phyloP scores from a whole-genome alignment of 495 filamentous ascomycete species.

The Lasiosphaeriaceae sp. region DNA sequence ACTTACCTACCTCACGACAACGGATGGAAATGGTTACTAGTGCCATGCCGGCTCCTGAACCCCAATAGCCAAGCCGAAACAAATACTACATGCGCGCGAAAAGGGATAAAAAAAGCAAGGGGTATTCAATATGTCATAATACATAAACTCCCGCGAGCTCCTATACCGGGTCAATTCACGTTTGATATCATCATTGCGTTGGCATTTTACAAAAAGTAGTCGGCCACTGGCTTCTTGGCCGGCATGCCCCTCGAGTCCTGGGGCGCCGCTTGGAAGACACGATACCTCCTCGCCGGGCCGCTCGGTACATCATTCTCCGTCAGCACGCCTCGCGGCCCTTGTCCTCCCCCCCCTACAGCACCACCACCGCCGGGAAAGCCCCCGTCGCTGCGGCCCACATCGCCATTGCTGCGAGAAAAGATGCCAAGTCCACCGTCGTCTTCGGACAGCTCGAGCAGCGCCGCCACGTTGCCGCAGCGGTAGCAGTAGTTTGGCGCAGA shows the following conservation, averaged over 20 bases:
- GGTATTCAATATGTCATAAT: too few species aligned
- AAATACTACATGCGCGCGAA: too few species aligned
- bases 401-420: constrained; percentile 75
- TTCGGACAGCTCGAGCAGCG: constrained; percentile 88
- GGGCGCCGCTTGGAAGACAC: constrained; percentile 94
- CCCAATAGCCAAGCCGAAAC: too few species aligned
- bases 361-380: constrained; percentile 10
- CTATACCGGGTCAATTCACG: not conserved
- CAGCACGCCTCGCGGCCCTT: constrained; percentile 24
- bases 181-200: not conserved
- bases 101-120: too few species aligned
- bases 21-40: too few species aligned
- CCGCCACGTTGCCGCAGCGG: constrained; percentile 94
- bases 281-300: constrained; percentile 85
- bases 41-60: too few species aligned
- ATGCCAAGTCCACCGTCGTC: constrained; percentile 74
- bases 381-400: constrained; percentile 55
- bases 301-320: constrained; percentile 44
- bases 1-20: too few species aligned
- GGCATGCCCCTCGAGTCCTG: constrained; percentile 98
- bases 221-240: constrained; percentile 95
- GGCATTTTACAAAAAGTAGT: constrained; percentile 80
- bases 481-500: constrained; percentile 98
- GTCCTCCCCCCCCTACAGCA: constrained; percentile 17
- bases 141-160: too few species aligned